These are phyloP conservation scores for Bonnemaisonia californica DNA, from an alignment of 31 red algal species.

Conservation along the genomic window DNA sequence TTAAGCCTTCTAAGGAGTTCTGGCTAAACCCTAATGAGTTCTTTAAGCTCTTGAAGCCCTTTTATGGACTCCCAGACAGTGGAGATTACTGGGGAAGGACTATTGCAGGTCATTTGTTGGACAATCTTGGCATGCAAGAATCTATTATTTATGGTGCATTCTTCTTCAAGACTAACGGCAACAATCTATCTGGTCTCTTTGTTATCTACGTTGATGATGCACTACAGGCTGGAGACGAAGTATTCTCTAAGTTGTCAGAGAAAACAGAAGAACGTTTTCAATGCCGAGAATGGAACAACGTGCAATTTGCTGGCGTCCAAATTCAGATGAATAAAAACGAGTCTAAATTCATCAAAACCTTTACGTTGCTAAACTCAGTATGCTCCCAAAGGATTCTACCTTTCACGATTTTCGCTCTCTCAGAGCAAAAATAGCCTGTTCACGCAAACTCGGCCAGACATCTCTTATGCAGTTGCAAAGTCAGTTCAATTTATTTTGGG, in stretches of 20 bases:
- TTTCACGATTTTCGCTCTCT: slow-evolving; percentile 10
- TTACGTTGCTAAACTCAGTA: background rate
- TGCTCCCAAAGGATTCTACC: background rate
- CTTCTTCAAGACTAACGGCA: background rate
- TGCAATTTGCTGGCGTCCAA: slow-evolving; percentile 1
- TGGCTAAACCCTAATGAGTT: background rate
- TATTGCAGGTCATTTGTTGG: background rate
- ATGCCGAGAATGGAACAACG: slow-evolving; percentile 19
- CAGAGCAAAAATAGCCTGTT: background rate
- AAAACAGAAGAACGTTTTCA: slow-evolving; percentile 9
- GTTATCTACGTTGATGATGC: background rate
- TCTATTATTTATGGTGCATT: background rate
- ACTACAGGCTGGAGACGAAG: background rate
- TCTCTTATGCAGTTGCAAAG: slow-evolving; percentile 1
- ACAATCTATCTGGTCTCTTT: background rate
- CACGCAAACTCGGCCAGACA: slow-evolving; percentile 30
- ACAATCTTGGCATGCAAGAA: slow-evolving; percentile 28
- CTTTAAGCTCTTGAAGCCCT: slow-evolving; percentile 26
- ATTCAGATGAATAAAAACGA: background rate
- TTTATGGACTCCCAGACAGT: slow-evolving; percentile 26
- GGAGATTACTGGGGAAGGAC: slow-evolving; percentile 30
- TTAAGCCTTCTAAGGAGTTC: slow-evolving; percentile 21
- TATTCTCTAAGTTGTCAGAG: background rate
- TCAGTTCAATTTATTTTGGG: slow-evolving; percentile 3
- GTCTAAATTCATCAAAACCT: background rate